Evolutionary conservation across 352 stramenopile genomes (phyloP).

Genomic region (Salisapilia sapeloensis): DNA sequence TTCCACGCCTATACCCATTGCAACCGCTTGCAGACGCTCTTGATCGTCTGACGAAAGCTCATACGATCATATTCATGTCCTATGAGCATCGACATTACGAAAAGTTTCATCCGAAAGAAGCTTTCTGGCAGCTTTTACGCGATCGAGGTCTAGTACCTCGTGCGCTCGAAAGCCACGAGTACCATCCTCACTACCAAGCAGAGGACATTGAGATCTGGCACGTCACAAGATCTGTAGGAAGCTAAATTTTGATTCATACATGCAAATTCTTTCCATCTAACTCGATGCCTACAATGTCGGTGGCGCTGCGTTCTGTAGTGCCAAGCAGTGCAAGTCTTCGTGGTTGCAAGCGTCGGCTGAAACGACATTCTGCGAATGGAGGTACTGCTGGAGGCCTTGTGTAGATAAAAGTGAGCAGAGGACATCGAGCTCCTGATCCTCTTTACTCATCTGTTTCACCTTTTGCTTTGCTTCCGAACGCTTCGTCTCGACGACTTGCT

Average conservation of each 20-base stretch:
- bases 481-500: too few relatives aligned
- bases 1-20: conserved; percentile 93
- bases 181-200: conserved; percentile 55
- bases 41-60: conserved; percentile 26
- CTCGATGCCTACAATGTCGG: conserved; percentile 1
- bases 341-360: conserved; percentile 12
- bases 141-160: conserved; percentile 25
- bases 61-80: conserved; percentile 61
- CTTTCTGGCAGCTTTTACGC: conserved; percentile 61
- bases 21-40: conserved; percentile 86
- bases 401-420: conserved; percentile 73
- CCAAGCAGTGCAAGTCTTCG: conserved; percentile 58
- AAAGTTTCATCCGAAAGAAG: conserved; percentile 58
- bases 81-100: conserved; percentile 79
- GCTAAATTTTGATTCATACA: too few relatives aligned
- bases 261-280: too few relatives aligned
- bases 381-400: conserved; percentile 37
- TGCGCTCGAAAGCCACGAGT: conserved; percentile 25
- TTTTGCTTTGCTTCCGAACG: neutral
- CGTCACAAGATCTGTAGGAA: conserved; percentile 1
- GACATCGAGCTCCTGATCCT: conserved; percentile 41
- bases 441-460: conserved; percentile 4
- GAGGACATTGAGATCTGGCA: conserved; percentile 87
- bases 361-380: conserved; percentile 42
- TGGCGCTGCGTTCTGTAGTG: conserved; percentile 21